These are phyloP conservation scores for Davidsoniella australis DNA, from an alignment of 2,329 filamentous ascomycete species.

Conservation along the genomic window DNA sequence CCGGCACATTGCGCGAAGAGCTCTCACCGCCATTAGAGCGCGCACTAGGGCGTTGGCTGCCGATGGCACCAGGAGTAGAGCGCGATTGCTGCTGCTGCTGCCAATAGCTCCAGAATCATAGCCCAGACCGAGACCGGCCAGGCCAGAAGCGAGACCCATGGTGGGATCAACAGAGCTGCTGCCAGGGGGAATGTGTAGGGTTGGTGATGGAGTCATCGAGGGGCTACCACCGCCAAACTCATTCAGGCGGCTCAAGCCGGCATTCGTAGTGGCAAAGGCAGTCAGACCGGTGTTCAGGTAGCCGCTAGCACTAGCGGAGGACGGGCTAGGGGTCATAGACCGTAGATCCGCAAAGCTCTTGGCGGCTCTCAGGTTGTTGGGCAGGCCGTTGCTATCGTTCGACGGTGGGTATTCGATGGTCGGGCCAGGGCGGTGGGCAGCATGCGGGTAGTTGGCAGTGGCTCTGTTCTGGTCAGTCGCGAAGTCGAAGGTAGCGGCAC, in stretches of 20 bases:
- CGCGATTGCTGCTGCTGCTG: slow-evolving; percentile 20
- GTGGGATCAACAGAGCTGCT: slow-evolving; percentile 13
- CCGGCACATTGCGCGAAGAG: slow-evolving; percentile 32
- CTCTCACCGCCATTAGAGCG: slow-evolving; percentile 1
- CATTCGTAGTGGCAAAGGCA: slow-evolving; percentile 16
- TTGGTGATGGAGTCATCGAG: slow-evolving; percentile 9
- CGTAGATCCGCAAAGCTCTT: slow-evolving; percentile 95
- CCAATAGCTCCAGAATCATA: neutral
- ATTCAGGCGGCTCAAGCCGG: slow-evolving; percentile 8
- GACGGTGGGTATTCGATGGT: slow-evolving; percentile 82
- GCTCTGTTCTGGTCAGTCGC: slow-evolving; percentile 57
- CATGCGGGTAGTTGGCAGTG: slow-evolving; percentile 55
- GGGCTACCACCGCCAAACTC: slow-evolving; percentile 18
- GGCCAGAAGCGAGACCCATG: slow-evolving; percentile 7
- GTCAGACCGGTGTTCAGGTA: slow-evolving; percentile 42
- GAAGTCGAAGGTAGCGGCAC: slow-evolving; percentile 95
- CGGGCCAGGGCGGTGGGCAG: slow-evolving; percentile 65
- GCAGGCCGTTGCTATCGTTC: slow-evolving; percentile 41
- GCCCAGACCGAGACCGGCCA: slow-evolving; percentile 8
- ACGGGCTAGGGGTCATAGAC: slow-evolving; percentile 88
- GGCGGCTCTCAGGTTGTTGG: slow-evolving; percentile 73
- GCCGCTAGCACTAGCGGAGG: slow-evolving; percentile 56
- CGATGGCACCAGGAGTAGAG: slow-evolving; percentile 43
- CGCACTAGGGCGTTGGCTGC: slow-evolving; percentile 40
- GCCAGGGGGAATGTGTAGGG: slow-evolving; percentile 23